These are phyloP conservation scores for Penicillium sp. DNA, from an alignment of 2,329 filamentous ascomycete species.

Conservation along the genomic window DNA sequence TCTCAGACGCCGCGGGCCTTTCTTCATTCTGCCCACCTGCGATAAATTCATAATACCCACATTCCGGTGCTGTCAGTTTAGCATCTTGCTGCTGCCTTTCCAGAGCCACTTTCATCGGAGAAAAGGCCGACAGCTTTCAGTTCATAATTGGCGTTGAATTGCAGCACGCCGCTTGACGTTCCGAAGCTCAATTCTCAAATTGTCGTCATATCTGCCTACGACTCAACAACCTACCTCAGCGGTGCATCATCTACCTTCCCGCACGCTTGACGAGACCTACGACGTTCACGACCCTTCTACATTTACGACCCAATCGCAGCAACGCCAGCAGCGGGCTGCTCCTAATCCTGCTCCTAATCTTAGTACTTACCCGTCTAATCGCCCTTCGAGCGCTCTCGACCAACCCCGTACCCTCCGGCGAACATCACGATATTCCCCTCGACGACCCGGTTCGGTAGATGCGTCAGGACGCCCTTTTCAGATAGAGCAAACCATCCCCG, in stretches of 20 bases:
- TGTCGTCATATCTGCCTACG: slow-evolving; percentile 39
- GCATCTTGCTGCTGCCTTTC: slow-evolving; percentile 13
- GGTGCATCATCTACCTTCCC: slow-evolving; percentile 50
- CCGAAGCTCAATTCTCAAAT: slow-evolving; percentile 28
- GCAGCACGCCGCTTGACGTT: slow-evolving; percentile 15
- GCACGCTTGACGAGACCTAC: slow-evolving; percentile 58
- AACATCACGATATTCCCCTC: slow-evolving; percentile 49
- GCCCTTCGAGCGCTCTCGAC: slow-evolving; percentile 58
- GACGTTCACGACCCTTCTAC: slow-evolving; percentile 57
- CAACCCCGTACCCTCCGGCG: slow-evolving; percentile 60
- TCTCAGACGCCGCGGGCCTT: slow-evolving; percentile 17
- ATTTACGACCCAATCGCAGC: slow-evolving; percentile 49
- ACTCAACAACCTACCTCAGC: slow-evolving; percentile 32
- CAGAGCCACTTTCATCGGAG: slow-evolving; percentile 17
- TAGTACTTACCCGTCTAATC: slow-evolving; percentile 44
- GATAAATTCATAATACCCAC: slow-evolving; percentile 31
- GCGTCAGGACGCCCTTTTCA: slow-evolving; percentile 35
- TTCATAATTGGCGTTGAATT: slow-evolving; percentile 17
- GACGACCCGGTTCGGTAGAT: slow-evolving; percentile 52
- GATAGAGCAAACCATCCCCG: slow-evolving; percentile 33
- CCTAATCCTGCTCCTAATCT: slow-evolving; percentile 51
- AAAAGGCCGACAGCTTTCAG: slow-evolving; percentile 14
- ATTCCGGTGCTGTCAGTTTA: slow-evolving; percentile 28
- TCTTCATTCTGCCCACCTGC: slow-evolving; percentile 18
- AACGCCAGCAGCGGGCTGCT: slow-evolving; percentile 54